Percentiles rank a stretch among this genome's conserved stretches.
Conservation (phyloP, 108 stramenopile genomes). For the Epithemia pelagica region DNA sequence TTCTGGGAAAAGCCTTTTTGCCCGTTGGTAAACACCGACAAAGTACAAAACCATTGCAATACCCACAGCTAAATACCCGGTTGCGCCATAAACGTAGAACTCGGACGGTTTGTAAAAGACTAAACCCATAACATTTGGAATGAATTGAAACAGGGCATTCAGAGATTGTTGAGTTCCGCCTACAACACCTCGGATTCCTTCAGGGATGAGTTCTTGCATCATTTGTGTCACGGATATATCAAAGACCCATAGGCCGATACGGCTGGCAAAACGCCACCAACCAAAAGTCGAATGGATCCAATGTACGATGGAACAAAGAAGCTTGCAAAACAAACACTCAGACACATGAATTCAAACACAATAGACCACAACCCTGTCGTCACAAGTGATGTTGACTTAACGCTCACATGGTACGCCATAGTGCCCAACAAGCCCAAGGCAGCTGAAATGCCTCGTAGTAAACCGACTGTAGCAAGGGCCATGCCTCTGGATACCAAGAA, state of each 20-base stretch:
- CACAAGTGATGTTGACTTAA: slow-evolving; percentile 13
- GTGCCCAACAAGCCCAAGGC: slow-evolving; percentile 56
- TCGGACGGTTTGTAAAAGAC: slow-evolving; percentile 40
- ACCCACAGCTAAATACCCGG: slow-evolving; percentile 36
- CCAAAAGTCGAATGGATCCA: slow-evolving; percentile 33
- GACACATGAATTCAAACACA: slow-evolving; percentile 35
- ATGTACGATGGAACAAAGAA: slow-evolving; percentile 10
- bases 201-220: slow-evolving; percentile 47
- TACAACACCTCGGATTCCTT: slow-evolving; percentile 40
- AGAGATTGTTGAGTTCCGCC: slow-evolving; percentile 57
- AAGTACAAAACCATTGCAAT: slow-evolving; percentile 33
- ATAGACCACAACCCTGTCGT: slow-evolving; percentile 55
- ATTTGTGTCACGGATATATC: slow-evolving; percentile 63
- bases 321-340: slow-evolving; percentile 8
- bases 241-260: slow-evolving; percentile 67
- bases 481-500: slow-evolving; percentile 54
- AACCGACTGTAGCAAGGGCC: slow-evolving; percentile 32
- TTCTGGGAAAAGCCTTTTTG: slow-evolving; percentile 1
- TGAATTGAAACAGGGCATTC: slow-evolving; percentile 45
- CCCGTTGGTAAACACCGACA: slow-evolving; percentile 23
- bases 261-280: slow-evolving; percentile 51
- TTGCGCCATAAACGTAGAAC: slow-evolving; percentile 33
- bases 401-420: slow-evolving; percentile 38
- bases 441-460: slow-evolving; percentile 48
- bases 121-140: slow-evolving; percentile 41